A percentile compares a stretch with the other conserved stretches of the same genome.
phyloP scores from a whole-genome alignment of 371 early-diverging fungal species.

The Lichtheimia corymbifera region DNA sequence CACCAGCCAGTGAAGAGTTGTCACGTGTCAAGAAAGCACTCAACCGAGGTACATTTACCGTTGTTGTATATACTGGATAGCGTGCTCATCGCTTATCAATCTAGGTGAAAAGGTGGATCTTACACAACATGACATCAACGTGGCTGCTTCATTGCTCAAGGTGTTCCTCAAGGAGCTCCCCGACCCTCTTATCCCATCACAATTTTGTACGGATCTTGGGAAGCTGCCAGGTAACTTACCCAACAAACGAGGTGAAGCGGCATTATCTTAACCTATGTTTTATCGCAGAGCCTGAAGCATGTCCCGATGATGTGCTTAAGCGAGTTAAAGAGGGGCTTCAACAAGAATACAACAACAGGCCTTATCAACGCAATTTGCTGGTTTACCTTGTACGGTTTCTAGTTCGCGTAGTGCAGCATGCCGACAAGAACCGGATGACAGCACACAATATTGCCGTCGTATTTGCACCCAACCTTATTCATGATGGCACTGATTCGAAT shows the following conservation, averaged over 20 bases:
- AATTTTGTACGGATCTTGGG: slow-evolving; percentile 39
- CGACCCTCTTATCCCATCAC: slow-evolving; percentile 63
- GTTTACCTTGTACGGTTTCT: slow-evolving; percentile 68
- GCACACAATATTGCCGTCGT: slow-evolving; percentile 84
- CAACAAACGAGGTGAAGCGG: not conserved
- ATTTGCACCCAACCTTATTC: slow-evolving; percentile 84
- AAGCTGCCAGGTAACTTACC: slow-evolving; percentile 34
- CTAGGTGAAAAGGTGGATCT: slow-evolving; percentile 57
- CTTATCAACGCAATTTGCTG: slow-evolving; percentile 45
- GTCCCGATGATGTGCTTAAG: slow-evolving; percentile 23
- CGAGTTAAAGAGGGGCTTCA: slow-evolving; percentile 21
- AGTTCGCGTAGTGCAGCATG: slow-evolving; percentile 57
- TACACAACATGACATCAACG: slow-evolving; percentile 71
- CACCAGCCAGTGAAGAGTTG: slow-evolving; percentile 64
- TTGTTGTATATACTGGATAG: not conserved
- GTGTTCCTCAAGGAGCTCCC: slow-evolving; percentile 86
- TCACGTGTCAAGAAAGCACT: slow-evolving; percentile 66
- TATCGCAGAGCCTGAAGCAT: slow-evolving; percentile 6
- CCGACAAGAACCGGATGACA: slow-evolving; percentile 77
- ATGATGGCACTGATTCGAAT: slow-evolving; percentile 37
- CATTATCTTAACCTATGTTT: not conserved
- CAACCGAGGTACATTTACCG: slow-evolving; percentile 55
- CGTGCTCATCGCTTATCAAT: not conserved
- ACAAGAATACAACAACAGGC: slow-evolving; percentile 19
- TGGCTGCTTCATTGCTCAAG: slow-evolving; percentile 84